These are phyloP conservation scores for Camelina laxa DNA, from an alignment of 345 rosid genomes.

Conservation along the genomic window DNA sequence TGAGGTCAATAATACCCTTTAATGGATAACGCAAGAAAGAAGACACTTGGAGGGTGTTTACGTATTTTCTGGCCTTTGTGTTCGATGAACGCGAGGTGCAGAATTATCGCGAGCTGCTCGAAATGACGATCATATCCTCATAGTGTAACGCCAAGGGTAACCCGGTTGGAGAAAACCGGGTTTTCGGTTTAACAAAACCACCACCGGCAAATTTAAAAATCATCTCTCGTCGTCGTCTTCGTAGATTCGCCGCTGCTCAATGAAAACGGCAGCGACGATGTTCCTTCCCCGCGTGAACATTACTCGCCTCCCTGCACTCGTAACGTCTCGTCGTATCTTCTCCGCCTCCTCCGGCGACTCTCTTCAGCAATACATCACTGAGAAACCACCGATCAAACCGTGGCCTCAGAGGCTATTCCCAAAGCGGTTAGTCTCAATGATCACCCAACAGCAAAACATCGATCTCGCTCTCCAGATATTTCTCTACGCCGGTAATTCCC, in stretches of 20 bases:
- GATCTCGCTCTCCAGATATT: slow-evolving; percentile 91
- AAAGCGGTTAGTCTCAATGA: slow-evolving; percentile 75
- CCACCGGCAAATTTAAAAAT: too few species aligned
- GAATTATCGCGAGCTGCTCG: background rate
- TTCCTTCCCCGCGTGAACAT: slow-evolving; percentile 4
- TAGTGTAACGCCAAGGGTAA: background rate
- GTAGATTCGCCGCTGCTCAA: slow-evolving; percentile 6
- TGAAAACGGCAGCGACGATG: slow-evolving; percentile 16
- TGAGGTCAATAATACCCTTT: slow-evolving; percentile 26
- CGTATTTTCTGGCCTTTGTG: background rate
- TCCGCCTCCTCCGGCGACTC: slow-evolving; percentile 19
- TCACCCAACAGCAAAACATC: slow-evolving; percentile 74
- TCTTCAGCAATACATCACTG: slow-evolving; percentile 52
- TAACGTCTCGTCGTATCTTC: slow-evolving; percentile 25
- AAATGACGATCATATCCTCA: background rate
- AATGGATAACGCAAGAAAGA: background rate
- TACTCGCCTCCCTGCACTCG: slow-evolving; percentile 7
- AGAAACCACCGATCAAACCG: slow-evolving; percentile 77
- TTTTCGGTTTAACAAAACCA: too few species aligned
- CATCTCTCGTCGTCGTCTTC: background rate
- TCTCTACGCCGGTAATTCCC: slow-evolving; percentile 77
- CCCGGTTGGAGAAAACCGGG: too few species aligned
- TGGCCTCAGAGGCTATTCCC: slow-evolving; percentile 89
- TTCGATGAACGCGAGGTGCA: slow-evolving; percentile 32
- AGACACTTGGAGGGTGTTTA: background rate